Evolutionary conservation across 2,329 filamentous ascomycete genomes (phyloP), one percentile per base, ranked within the genome.

Genomic region (Cercospora beticola): DNA sequence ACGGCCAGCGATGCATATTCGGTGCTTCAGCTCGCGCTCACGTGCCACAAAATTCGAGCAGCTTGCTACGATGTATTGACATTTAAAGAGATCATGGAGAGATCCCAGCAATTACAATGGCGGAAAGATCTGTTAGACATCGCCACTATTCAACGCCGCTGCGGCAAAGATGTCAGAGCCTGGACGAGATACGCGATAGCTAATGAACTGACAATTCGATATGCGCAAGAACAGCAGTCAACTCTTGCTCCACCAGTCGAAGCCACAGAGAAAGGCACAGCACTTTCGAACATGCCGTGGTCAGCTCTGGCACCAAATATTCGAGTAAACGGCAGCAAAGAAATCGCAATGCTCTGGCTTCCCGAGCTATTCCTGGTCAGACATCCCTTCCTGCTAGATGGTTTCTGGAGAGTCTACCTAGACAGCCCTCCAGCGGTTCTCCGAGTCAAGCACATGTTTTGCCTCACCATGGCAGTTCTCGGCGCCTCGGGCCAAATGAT

Each of bases 111-210:
- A 3, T 12, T n/a, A 6, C 61, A 54, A 28, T 67, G 64, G 69
- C 52, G 31, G 9, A 31, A 54, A 4, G 7, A 40, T 30, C 46
- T 36, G 12, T 52, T 71, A 14, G 69, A 71, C 23, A 33, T 71
- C 23, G 49, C 54, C 2, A 46, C 67, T 26, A 63, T 71, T 23
- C 26, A 58, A 14, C 59, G 18, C 9, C 67, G 64, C 18, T 69
- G 64, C 33, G 28, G 54, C 14, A 60, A 65, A 49, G 62, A 69
- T 56, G 69, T 66, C 16, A 18, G n/a, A 21, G 26, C 49, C n/a
- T 71, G 69, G 69, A 67, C 67, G 16, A 62, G 67, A n/a, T 71
- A 67, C 26, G 69, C 69, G 4, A 46, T 71, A 10, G 69, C 69
- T 14, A 67, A 71, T 23, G 66, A 70, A 26, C 16, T 62, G 60